Percentiles rank a stretch among this genome's conserved stretches.
Evolutionary conservation across 305 asterid species (phyloP).

Genomic region (Fraxinus ornus): DNA sequence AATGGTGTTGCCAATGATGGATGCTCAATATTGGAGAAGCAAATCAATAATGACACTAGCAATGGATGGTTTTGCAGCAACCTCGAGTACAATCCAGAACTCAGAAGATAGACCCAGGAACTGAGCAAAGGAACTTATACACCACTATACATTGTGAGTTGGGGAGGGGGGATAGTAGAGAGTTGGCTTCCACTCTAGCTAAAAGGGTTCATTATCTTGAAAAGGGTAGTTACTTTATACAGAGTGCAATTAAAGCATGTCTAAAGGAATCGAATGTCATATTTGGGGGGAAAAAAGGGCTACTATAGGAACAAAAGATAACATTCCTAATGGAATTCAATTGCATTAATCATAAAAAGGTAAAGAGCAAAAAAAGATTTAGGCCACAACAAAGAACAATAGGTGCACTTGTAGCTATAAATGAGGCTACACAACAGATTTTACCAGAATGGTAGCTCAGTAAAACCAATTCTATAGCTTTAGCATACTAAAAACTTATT

Average conservation of each 20-base stretch:
- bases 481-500: neutral
- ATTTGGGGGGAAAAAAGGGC: neutral
- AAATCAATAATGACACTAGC: conserved; percentile 6
- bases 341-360: neutral
- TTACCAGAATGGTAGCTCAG: neutral
- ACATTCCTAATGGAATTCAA: neutral
- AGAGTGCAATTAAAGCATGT: neutral
- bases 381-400: neutral
- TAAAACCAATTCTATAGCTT: neutral
- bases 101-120: neutral
- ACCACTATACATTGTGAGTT: neutral
- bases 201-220: neutral
- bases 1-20: conserved; percentile 9
- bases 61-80: conserved; percentile 13
- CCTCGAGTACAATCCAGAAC: conserved; percentile 11
- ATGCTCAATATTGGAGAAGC: conserved; percentile 9
- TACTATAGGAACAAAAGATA: neutral
- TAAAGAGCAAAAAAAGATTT: neutral
- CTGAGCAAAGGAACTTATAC: neutral
- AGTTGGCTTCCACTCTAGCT: neutral
- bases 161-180: neutral
- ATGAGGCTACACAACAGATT: neutral
- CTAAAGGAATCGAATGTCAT: neutral
- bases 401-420: neutral
- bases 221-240: neutral